Evolutionary conservation across 371 early-diverging fungal species (phyloP), one percentile per base, ranked within the genome.

Genomic region (Lichtheimia ramosa): DNA sequence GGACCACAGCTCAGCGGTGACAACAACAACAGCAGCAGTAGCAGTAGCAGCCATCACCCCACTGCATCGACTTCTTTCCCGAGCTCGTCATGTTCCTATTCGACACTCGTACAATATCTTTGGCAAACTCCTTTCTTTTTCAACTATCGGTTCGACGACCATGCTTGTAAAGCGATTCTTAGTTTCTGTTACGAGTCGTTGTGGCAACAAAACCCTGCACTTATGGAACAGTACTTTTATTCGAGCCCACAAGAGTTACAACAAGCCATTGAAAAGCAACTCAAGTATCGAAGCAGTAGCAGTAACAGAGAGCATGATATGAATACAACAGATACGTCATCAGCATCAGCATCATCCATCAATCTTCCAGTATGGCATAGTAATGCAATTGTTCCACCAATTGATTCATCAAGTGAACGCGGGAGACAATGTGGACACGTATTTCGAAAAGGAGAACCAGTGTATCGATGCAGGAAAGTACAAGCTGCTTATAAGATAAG

Each of bases 371-470:
- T 55, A 15, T 78, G 73, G 72, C 76, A 77, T 43, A 58, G 71
- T 2, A 74, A 77, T 53, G 66, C 56, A 48, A 58, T 73, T 42
- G 51, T 73, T n/a, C 65, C 75, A 8, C 39, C 58, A 16, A 59
- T 64, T 52, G 69, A 81, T 56, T 54, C 74, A 23, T 67, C 75
- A 5, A 81, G 82, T 51, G 78, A 84, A 53, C 73, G 86, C 42
- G 90, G 91, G 20, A 78, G 87, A 61, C 84, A 89, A 24, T 94
- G 94, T 69, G 94, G 94, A 16, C 90, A 91, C 63, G 91, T 95
- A 5, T 93, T 95, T 68, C 76, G 83, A 50, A 86, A 86, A 59
- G 93, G 93, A 18, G 95, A 95, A 51, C 89, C 85, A 39, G 87
- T 93, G 3, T 93, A 91, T 56, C 82, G 92, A 18, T 95, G 95